A percentile compares a stretch with the other conserved stretches of the same genome.
Evolutionary conservation across 345 rosid species (phyloP).

Genomic region (Salix purpurea): DNA sequence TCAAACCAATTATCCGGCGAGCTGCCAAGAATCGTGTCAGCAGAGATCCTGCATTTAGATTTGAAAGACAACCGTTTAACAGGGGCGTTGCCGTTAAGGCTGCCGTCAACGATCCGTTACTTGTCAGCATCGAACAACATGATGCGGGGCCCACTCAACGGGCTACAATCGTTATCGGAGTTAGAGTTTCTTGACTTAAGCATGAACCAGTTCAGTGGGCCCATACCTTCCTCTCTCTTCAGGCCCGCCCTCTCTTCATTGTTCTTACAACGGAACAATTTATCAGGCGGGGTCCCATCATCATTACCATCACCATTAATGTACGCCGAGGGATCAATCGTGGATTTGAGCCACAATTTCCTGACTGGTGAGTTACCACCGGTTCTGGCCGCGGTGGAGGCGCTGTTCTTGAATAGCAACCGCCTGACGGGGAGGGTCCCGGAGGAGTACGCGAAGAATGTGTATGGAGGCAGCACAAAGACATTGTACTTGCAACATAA

Average conservation of each 20-base stretch:
- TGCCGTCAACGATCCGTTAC: slow-evolving; percentile 71
- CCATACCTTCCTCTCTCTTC: slow-evolving; percentile 58
- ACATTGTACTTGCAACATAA: slow-evolving; percentile 76
- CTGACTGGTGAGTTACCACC: slow-evolving; percentile 53
- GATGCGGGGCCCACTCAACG: slow-evolving; percentile 63
- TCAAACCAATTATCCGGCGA: slow-evolving; percentile 46
- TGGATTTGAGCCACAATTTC: slow-evolving; percentile 72
- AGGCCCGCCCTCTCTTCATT: slow-evolving; percentile 44
- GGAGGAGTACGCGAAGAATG: slow-evolving; percentile 46
- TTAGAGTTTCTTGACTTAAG: slow-evolving; percentile 70
- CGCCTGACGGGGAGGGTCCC: slow-evolving; percentile 60
- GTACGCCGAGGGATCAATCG: slow-evolving; percentile 51
- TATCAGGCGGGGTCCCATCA: slow-evolving; percentile 51
- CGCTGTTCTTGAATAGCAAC: slow-evolving; percentile 66
- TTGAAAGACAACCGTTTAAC: slow-evolving; percentile 47
- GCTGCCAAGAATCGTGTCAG: slow-evolving; percentile 32
- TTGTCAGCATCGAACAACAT: slow-evolving; percentile 52
- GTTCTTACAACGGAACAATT: slow-evolving; percentile 82
- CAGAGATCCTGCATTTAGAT: slow-evolving; percentile 65
- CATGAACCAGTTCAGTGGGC: slow-evolving; percentile 69
- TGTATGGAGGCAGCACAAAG: slow-evolving; percentile 41
- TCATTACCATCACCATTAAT: neutral
- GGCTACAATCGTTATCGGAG: slow-evolving; percentile 40
- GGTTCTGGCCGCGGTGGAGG: slow-evolving; percentile 55
- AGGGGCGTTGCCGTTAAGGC: slow-evolving; percentile 44